A percentile compares a stretch with the other conserved stretches of the same genome.
Evolutionary conservation across 345 rosid species (phyloP).

Genomic region (Dipteronia dyeriana): DNA sequence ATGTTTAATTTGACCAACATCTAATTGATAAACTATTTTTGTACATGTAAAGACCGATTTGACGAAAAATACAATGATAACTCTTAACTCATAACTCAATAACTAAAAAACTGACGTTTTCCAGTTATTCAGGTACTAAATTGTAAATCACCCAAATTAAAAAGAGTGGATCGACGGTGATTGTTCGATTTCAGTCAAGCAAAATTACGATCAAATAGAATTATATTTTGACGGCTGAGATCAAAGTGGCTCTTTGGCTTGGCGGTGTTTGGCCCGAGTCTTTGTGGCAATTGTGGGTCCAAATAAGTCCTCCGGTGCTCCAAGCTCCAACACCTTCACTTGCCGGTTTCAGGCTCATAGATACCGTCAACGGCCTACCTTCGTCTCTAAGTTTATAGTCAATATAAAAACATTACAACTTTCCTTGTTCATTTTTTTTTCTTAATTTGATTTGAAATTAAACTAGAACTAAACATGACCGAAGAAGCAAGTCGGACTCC

Average conservation of each 20-base stretch:
- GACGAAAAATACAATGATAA: too few relatives aligned
- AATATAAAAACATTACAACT: not conserved
- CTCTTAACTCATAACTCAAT: too few relatives aligned
- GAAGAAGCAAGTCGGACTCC: not conserved
- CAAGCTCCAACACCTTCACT: too few relatives aligned
- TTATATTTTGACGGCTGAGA: not conserved
- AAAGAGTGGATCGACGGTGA: not conserved
- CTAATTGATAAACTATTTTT: too few relatives aligned
- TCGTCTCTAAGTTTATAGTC: not conserved
- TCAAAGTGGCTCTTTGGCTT: not conserved
- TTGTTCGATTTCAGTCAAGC: not conserved
- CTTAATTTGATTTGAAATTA: not conserved
- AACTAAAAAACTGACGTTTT: too few relatives aligned
- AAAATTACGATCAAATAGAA: not conserved
- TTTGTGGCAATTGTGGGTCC: too few relatives aligned
- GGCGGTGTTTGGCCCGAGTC: not conserved
- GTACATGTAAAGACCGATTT: too few relatives aligned
- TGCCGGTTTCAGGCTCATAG: not conserved
- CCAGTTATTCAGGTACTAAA: too few relatives aligned
- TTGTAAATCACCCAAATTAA: too few relatives aligned
- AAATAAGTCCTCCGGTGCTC: not conserved
- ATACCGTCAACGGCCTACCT: not conserved
- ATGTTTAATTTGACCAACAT: too few relatives aligned
- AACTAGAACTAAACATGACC: constrained; percentile 12
- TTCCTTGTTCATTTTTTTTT: not conserved